phyloP scores from a whole-genome alignment of 805 yeast genomes.

The Starmerella vaccinii region DNA sequence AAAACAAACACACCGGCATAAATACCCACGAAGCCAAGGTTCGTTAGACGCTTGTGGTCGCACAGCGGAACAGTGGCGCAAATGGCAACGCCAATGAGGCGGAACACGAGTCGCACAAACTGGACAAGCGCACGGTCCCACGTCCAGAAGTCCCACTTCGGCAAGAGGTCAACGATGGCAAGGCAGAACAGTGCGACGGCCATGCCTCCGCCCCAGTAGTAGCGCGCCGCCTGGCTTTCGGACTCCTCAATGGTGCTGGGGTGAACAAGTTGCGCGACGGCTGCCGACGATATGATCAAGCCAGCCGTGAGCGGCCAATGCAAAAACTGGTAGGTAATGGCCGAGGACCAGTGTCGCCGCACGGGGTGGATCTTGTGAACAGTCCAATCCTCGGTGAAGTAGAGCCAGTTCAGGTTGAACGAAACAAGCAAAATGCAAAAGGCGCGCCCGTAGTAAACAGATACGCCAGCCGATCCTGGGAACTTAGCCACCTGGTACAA shows the following conservation, averaged over 20 bases:
- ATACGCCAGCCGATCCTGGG: slow-evolving; percentile 7
- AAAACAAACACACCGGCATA: slow-evolving; percentile 9
- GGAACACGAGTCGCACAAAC: background rate
- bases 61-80: slow-evolving; percentile 7
- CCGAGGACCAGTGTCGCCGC: slow-evolving; percentile 6
- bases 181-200: slow-evolving; percentile 9
- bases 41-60: background rate
- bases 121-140: background rate
- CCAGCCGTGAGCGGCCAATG: slow-evolving; percentile 12
- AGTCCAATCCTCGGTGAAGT: slow-evolving; percentile 9
- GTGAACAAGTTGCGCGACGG: slow-evolving; percentile 4
- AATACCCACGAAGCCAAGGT: slow-evolving; percentile 9
- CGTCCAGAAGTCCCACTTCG: slow-evolving; percentile 10
- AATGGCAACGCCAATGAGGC: background rate
- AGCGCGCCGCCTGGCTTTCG: background rate
- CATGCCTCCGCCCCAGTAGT: slow-evolving; percentile 12
- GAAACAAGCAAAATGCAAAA: slow-evolving; percentile 9
- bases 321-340: background rate
- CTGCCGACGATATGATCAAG: slow-evolving; percentile 7
- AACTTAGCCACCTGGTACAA: slow-evolving; percentile 4
- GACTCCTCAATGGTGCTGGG: background rate
- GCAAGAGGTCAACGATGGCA: background rate
- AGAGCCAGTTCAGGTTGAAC: slow-evolving; percentile 9
- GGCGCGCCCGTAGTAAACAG: slow-evolving; percentile 11
- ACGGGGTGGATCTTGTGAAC: slow-evolving; percentile 10